phyloP scores from a whole-genome alignment of 352 stramenopile species.

The Pythium plurisporium region DNA sequence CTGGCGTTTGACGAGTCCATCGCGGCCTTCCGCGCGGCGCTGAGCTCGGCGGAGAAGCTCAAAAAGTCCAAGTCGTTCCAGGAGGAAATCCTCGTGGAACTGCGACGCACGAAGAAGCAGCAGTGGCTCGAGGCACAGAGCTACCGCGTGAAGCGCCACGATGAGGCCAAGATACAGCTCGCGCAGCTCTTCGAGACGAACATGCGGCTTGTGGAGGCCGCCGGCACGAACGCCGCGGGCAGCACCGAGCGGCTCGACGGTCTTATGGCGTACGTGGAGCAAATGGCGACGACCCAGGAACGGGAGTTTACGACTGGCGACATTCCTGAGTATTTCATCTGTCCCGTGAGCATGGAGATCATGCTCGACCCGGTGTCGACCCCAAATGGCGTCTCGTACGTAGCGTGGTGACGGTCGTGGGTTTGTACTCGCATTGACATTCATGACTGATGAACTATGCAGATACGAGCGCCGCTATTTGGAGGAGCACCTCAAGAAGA shows the following conservation, averaged over 20 bases:
- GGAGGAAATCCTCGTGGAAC: slow-evolving; percentile 51
- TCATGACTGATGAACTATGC: too few relatives aligned
- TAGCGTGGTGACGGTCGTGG: slow-evolving; percentile 1
- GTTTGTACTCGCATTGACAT: background rate
- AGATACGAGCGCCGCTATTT: slow-evolving; percentile 62
- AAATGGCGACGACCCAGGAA: slow-evolving; percentile 44
- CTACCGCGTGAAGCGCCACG: slow-evolving; percentile 34
- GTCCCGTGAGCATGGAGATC: slow-evolving; percentile 81
- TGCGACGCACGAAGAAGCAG: slow-evolving; percentile 58
- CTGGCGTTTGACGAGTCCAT: slow-evolving; percentile 46
- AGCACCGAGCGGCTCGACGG: slow-evolving; percentile 31
- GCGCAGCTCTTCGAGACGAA: slow-evolving; percentile 24
- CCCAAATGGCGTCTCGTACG: slow-evolving; percentile 75
- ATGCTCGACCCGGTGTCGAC: slow-evolving; percentile 76
- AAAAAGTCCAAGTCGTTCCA: slow-evolving; percentile 52
- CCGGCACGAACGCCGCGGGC: background rate
- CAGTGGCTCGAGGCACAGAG: slow-evolving; percentile 54
- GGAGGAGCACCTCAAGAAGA: slow-evolving; percentile 62
- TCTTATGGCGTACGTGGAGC: slow-evolving; percentile 60
- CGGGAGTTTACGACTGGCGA: slow-evolving; percentile 43
- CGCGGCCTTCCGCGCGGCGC: slow-evolving; percentile 43
- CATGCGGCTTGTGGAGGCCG: slow-evolving; percentile 8
- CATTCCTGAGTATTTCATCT: slow-evolving; percentile 76
- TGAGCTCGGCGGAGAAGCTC: slow-evolving; percentile 48
- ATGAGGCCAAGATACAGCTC: slow-evolving; percentile 38